phyloP scores from a whole-genome alignment of 176 grass and related monocot species.

The Hyparrhenia diplandra region DNA sequence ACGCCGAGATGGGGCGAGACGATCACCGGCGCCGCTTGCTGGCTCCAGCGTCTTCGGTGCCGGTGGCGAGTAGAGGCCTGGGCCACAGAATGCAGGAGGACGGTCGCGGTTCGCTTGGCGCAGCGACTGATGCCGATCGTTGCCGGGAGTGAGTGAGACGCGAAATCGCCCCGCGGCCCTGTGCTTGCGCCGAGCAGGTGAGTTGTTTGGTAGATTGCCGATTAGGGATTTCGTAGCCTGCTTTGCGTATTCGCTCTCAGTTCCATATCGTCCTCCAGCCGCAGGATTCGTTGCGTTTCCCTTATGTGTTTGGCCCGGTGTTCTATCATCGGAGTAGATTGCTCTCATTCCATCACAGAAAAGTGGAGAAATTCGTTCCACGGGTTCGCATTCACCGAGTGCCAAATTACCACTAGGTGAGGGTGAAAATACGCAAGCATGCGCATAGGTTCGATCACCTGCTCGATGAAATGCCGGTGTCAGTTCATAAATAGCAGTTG shows the following conservation, averaged over 20 bases:
- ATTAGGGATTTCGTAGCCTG: background rate
- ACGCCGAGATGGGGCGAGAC: slow-evolving; percentile 44
- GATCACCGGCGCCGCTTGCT: slow-evolving; percentile 35
- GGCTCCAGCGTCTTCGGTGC: slow-evolving; percentile 39
- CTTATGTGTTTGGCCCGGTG: background rate
- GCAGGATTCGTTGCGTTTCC: background rate
- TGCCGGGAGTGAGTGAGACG: slow-evolving; percentile 23
- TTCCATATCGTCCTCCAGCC: too few species aligned
- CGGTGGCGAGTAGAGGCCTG: slow-evolving; percentile 3
- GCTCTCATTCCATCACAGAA: background rate
- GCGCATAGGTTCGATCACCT: background rate
- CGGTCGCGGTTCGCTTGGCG: slow-evolving; percentile 22
- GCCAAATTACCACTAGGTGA: background rate
- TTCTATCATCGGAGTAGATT: background rate
- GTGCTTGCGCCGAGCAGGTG: slow-evolving; percentile 40
- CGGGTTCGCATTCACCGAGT: background rate
- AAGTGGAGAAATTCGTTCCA: background rate
- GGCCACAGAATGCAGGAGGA: slow-evolving; percentile 36
- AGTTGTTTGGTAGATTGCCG: slow-evolving; percentile 23
- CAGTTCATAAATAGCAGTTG: background rate
- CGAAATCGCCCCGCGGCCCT: slow-evolving; percentile 26
- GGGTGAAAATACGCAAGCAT: background rate
- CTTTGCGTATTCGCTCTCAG: background rate
- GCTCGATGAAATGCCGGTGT: slow-evolving; percentile 27
- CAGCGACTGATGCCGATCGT: slow-evolving; percentile 32